These are phyloP conservation scores for Trichoderma virens DNA, from an alignment of 495 filamentous ascomycete genomes.

Conservation along the genomic window DNA sequence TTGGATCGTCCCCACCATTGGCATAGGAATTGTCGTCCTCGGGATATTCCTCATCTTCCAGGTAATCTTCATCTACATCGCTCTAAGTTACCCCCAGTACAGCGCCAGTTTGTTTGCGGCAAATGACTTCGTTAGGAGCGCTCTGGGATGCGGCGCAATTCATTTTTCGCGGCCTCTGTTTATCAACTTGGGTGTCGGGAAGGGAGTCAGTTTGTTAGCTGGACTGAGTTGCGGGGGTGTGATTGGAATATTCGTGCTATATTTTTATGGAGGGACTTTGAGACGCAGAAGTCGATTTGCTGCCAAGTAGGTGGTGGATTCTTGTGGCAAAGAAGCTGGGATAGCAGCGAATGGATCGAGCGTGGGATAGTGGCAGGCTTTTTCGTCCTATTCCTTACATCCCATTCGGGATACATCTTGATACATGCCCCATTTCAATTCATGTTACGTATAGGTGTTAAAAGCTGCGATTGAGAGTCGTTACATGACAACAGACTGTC, in stretches of 20 bases:
- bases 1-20: slow-evolving; percentile 55
- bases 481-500: too few relatives aligned
- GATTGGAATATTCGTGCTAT: slow-evolving; percentile 49
- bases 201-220: slow-evolving; percentile 47
- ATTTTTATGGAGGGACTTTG: slow-evolving; percentile 42
- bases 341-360: too few relatives aligned
- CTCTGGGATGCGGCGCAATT: slow-evolving; percentile 49
- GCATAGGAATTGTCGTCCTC: slow-evolving; percentile 45
- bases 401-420: too few relatives aligned
- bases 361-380: too few relatives aligned
- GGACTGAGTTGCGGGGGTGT: slow-evolving; percentile 48
- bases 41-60: slow-evolving; percentile 41
- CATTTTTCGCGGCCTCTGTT: slow-evolving; percentile 52
- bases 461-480: too few relatives aligned
- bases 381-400: too few relatives aligned
- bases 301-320: too few relatives aligned
- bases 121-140: slow-evolving; percentile 50
- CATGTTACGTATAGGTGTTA: too few relatives aligned
- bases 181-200: slow-evolving; percentile 47
- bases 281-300: slow-evolving; percentile 39
- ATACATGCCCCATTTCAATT: too few relatives aligned
- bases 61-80: slow-evolving; percentile 60
- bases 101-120: slow-evolving; percentile 54
- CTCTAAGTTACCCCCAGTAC: slow-evolving; percentile 54
- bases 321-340: too few relatives aligned